Evolutionary conservation across 495 filamentous ascomycete species (phyloP).

Genomic region (Penicillium malachiteum): DNA sequence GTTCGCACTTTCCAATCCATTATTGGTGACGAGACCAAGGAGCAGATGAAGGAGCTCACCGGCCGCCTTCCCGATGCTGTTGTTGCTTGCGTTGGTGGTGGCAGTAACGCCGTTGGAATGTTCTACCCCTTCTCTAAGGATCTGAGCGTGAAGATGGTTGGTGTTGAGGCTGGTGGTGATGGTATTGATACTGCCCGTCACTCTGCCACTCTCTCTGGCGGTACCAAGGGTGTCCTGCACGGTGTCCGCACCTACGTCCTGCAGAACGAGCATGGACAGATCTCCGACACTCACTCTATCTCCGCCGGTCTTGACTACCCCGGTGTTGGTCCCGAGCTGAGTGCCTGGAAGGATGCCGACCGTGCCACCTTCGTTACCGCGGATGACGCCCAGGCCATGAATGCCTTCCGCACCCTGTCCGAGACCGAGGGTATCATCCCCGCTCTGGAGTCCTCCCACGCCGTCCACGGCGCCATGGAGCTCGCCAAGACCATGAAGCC

Average conservation of each 20-base stretch:
- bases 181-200: conserved; percentile 87
- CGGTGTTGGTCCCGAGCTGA: conserved; percentile 90
- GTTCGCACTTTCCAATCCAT: conserved; percentile 94
- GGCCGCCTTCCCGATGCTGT: conserved; percentile 91
- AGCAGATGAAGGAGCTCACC: conserved; percentile 29
- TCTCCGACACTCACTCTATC: conserved; percentile 90
- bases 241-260: conserved; percentile 95
- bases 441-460: conserved; percentile 90
- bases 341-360: conserved; percentile 84
- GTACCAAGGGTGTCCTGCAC: conserved; percentile 89
- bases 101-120: conserved; percentile 86
- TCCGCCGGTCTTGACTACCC: conserved; percentile 98
- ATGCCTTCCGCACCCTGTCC: conserved; percentile 79
- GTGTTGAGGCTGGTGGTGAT: conserved; percentile 95
- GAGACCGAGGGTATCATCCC: conserved; percentile 96
- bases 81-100: conserved; percentile 95
- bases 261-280: conserved; percentile 89
- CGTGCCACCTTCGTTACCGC: conserved; percentile 88
- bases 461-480: conserved; percentile 83
- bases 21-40: conserved; percentile 78
- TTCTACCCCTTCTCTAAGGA: conserved; percentile 93
- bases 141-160: conserved; percentile 75
- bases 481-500: conserved; percentile 88
- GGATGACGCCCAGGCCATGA: conserved; percentile 87
- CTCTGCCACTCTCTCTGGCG: conserved; percentile 82